phyloP scores from a whole-genome alignment of 2,329 filamentous ascomycete genomes.

The Tolypocladium tropicale region DNA sequence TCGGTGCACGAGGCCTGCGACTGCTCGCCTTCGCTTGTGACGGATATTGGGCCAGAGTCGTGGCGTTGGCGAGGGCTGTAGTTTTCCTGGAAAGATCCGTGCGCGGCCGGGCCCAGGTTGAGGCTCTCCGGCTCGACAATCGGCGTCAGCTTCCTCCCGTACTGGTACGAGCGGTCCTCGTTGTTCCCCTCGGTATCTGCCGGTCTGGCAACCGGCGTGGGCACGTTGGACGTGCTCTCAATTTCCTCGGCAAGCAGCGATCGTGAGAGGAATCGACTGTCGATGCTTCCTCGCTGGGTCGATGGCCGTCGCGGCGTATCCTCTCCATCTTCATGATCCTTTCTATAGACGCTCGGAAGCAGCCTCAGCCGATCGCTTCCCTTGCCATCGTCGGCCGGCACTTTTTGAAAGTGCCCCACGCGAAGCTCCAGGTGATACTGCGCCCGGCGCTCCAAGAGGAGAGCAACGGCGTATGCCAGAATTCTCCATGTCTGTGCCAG shows the following conservation, averaged over 20 bases:
- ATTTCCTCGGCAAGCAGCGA: conserved; percentile 45
- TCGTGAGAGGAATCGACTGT: conserved; percentile 22
- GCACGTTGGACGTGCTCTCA: conserved; percentile 52
- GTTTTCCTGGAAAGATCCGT: conserved; percentile 19
- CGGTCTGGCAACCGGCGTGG: conserved; percentile 48
- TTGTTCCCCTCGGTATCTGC: conserved; percentile 24
- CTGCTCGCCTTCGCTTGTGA: conserved; percentile 31
- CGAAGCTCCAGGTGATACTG: conserved; percentile 46
- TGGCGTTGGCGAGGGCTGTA: conserved; percentile 32
- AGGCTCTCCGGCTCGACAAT: conserved; percentile 42
- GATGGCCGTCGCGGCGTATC: conserved; percentile 25
- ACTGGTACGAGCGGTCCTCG: conserved; percentile 16
- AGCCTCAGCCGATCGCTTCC: conserved; percentile 14
- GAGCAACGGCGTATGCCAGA: conserved; percentile 42
- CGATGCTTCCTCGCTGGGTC: conserved; percentile 16
- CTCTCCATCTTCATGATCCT: conserved; percentile 22
- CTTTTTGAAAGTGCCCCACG: conserved; percentile 27
- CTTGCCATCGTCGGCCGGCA: conserved; percentile 18
- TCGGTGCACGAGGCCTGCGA: conserved; percentile 43
- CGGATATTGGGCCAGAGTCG: conserved; percentile 40
- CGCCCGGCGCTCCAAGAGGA: conserved; percentile 44
- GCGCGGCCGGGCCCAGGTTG: conserved; percentile 35
- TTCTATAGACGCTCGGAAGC: conserved; percentile 14
- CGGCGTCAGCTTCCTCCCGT: conserved; percentile 31
- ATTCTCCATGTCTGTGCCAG: conserved; percentile 56